Evolutionary conservation across 257 asterid genomes (phyloP).

Genomic region (Mentha longifolia): DNA sequence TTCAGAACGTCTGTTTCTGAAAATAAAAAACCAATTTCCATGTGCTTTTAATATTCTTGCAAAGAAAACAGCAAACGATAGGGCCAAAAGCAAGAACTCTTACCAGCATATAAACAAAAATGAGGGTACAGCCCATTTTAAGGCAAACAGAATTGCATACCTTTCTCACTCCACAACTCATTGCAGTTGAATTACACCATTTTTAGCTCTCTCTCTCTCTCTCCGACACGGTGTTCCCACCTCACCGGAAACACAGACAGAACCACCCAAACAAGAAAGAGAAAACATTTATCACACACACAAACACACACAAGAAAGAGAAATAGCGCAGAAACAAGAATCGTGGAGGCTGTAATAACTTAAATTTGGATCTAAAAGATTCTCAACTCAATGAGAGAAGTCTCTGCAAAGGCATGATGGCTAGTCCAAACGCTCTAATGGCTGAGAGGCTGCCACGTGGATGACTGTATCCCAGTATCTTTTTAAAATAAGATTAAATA

Average conservation of each 20-base stretch:
- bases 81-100: slow-evolving; percentile 18
- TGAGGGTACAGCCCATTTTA: slow-evolving; percentile 16
- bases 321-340: slow-evolving; percentile 25
- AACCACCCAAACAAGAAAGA: background rate
- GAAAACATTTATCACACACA: background rate
- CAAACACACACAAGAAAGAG: background rate
- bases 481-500: background rate
- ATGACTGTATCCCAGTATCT: slow-evolving; percentile 28
- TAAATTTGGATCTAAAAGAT: slow-evolving; percentile 22
- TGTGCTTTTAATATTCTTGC: slow-evolving; percentile 18
- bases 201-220: background rate
- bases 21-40: slow-evolving; percentile 24
- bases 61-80: background rate
- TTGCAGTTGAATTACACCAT: slow-evolving; percentile 30
- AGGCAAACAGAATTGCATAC: slow-evolving; percentile 31
- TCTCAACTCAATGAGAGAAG: slow-evolving; percentile 23
- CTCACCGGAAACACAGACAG: slow-evolving; percentile 11
- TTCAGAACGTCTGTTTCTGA: slow-evolving; percentile 16
- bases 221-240: background rate
- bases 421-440: slow-evolving; percentile 32
- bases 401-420: slow-evolving; percentile 25
- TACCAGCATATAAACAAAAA: background rate
- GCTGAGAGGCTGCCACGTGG: slow-evolving; percentile 47
- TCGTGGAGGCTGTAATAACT: background rate
- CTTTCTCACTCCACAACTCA: slow-evolving; percentile 34